Base-by-base conservation (phyloP, 2,329 filamentous ascomycete species). In the Alternaria sp. region DNA sequence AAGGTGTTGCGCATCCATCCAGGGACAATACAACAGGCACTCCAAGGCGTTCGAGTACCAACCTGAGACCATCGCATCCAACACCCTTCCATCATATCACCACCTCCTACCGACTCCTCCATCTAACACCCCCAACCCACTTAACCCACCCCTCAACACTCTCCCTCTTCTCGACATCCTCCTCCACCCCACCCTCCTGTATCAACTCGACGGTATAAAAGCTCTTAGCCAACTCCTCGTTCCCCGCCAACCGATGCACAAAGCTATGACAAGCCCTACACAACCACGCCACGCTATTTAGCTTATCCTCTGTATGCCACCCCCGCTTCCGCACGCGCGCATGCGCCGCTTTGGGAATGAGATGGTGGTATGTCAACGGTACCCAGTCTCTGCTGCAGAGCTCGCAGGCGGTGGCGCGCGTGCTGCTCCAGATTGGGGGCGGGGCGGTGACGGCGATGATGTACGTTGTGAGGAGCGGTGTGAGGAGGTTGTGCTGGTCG, bases 221-320 rank as follows among this genome's bases (percentile, higher is more conserved):
- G 57, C 89, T 82, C 70, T 86, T 84, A 13, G 93, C 93, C 69
- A 97, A 81, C 69, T 91, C 91, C 84, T 96, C 93, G 75, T 96
- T 93, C 5, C 81, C 84, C 32, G 88, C 90, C 74, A 93, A 87
- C 43, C 88, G 83, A 82, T 96, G 93, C 76, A 96, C 92, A 76
- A 93, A 93, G 45, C 86, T 88, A 82, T 97, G 93, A 73, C 93
- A 97, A 3, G 92, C 91, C 54, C 92, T 85, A 79, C 93, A 96
- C 69, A 97, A 80, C 93, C 93, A 96, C 12, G 93, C 93, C 19
- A 96, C 93, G 75, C 89, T 93, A 72, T 92, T 88, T 78, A 96
- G 77, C 80, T 89, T 87, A 77, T 92, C 91, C 66, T 89, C 87
- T 4, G 86, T 86, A 81, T 94, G 91, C 93, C 93, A 96, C 1